These are phyloP conservation scores for Ceratorhiza oryzae-sativae DNA, from an alignment of 1,284 basidiomycete genomes.

Conservation along the genomic window DNA sequence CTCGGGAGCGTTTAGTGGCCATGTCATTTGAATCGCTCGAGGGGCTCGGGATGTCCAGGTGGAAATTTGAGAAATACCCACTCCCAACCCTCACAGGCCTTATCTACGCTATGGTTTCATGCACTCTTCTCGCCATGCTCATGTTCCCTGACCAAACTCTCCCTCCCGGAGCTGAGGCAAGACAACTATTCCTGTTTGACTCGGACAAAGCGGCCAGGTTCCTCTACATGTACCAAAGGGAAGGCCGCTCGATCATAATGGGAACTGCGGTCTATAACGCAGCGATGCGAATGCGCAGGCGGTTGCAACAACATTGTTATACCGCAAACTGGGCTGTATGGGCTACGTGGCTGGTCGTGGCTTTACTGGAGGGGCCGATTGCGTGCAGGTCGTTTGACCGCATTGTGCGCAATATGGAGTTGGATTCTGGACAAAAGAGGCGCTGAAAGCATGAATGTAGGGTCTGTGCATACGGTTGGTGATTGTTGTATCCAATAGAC, in stretches of 20 bases:
- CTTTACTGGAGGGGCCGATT: constrained; percentile 16
- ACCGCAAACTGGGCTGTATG: constrained; percentile 16
- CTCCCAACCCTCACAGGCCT: neutral
- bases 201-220: constrained; percentile 13
- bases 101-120: neutral
- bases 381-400: constrained; percentile 27
- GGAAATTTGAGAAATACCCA: constrained; percentile 28
- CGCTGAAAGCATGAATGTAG: neutral
- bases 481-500: too few relatives aligned
- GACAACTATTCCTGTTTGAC: constrained; percentile 5
- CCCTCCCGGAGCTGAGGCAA: constrained; percentile 21
- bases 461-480: neutral
- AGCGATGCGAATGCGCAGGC: constrained; percentile 19
- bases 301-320: constrained; percentile 22
- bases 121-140: neutral
- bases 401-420: neutral
- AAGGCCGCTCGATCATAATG: constrained; percentile 19
- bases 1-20: constrained; percentile 32
- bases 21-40: constrained; percentile 31
- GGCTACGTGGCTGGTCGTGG: constrained; percentile 15
- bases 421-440: neutral
- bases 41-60: constrained; percentile 18
- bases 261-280: constrained; percentile 16
- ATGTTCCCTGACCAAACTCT: constrained; percentile 19
- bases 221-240: constrained; percentile 19